These are phyloP conservation scores for Aechmea fasciata DNA, from an alignment of 176 grass and related monocot species.

Conservation along the genomic window DNA sequence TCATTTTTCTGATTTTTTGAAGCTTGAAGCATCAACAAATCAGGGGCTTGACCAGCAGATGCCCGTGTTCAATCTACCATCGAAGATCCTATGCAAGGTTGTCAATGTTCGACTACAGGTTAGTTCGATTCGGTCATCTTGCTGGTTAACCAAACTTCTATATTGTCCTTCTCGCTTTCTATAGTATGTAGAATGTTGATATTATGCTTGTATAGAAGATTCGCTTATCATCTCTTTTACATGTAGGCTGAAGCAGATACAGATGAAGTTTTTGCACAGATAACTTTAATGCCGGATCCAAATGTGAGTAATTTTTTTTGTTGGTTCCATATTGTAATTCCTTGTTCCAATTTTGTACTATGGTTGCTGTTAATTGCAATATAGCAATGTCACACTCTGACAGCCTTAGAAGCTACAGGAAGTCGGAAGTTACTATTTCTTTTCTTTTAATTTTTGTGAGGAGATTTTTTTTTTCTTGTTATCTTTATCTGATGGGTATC, in stretches of 20 bases:
- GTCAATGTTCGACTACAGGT: conserved; percentile 75
- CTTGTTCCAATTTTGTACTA: neutral
- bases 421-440: too few species aligned
- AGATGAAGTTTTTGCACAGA: conserved; percentile 97
- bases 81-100: conserved; percentile 82
- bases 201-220: neutral
- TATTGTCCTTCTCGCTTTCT: neutral
- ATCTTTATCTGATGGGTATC: too few species aligned
- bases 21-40: conserved; percentile 90
- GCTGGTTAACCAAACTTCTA: neutral
- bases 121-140: conserved; percentile 11
- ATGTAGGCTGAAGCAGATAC: conserved; percentile 77
- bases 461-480: too few species aligned
- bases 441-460: too few species aligned
- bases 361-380: neutral
- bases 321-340: neutral
- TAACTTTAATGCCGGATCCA: conserved; percentile 72
- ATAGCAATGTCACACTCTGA: too few species aligned
- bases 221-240: conserved; percentile 10
- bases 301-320: conserved; percentile 32
- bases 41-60: conserved; percentile 76
- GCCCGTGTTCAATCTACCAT: conserved; percentile 65
- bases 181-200: neutral
- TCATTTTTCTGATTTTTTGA: neutral
- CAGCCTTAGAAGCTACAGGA: too few species aligned